Conservation (phyloP, 768 basidiomycete species). For the Mycena metata region DNA sequence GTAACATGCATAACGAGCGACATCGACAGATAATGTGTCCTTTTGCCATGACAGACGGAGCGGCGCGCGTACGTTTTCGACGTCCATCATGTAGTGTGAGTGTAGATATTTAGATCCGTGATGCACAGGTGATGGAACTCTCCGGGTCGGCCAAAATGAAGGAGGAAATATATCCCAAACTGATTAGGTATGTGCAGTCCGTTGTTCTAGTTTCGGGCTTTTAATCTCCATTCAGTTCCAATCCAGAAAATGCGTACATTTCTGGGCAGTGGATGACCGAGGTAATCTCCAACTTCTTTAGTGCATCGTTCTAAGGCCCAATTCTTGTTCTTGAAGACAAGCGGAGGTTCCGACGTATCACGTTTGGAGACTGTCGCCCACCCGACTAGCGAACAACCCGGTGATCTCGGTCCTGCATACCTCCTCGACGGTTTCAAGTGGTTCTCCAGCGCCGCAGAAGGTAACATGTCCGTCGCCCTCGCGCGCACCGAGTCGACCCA, state of each 20-base stretch:
- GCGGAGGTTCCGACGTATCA: constrained; percentile 71
- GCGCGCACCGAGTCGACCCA: constrained; percentile 74
- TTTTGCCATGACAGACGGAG: constrained; percentile 84
- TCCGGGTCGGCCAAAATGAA: constrained; percentile 72
- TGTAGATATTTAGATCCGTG: background rate
- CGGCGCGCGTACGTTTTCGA: constrained; percentile 63
- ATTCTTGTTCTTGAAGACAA: constrained; percentile 42
- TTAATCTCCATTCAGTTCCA: constrained; percentile 58
- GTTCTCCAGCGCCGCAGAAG: constrained; percentile 89
- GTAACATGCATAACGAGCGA: background rate
- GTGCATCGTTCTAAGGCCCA: background rate
- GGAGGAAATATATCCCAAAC: constrained; percentile 66
- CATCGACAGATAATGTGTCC: constrained; percentile 73
- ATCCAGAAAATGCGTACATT: constrained; percentile 73
- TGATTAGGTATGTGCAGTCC: constrained; percentile 65
- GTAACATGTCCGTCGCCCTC: constrained; percentile 77
- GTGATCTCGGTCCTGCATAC: constrained; percentile 56
- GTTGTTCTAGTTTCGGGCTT: background rate
- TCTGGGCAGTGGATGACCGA: constrained; percentile 92
- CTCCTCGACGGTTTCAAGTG: constrained; percentile 81
- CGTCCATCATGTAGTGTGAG: background rate
- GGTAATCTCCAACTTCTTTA: constrained; percentile 48
- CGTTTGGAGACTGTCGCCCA: constrained; percentile 76
- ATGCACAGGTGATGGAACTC: constrained; percentile 68
- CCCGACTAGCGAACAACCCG: constrained; percentile 40